Evolutionary conservation across 140 eudicot species (phyloP), one percentile per base, ranked within the genome.

Genomic region (Bidens hawaiensis): DNA sequence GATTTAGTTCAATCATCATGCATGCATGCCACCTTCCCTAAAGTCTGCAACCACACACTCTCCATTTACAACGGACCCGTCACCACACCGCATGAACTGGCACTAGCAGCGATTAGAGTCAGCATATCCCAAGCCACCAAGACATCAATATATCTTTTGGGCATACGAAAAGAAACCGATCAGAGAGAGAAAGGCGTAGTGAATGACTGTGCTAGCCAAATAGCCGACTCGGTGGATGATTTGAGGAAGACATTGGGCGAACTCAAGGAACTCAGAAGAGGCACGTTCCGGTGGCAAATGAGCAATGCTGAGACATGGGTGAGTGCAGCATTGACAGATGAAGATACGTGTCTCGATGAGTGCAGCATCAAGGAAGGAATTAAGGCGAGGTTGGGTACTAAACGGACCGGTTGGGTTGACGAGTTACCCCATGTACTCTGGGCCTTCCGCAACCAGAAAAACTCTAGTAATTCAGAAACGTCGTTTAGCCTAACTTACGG

Each of bases 231-330:
- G 9, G 76, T 89, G 26, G 86, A 85, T 19, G 85, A 89, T n/a
- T 77, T 89, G 10, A 63, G 71, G 53, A 65, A 59, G 38, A 78
- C 95, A 0, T 62, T 89, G 55, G 47, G 81, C 16, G 95, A 82
- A 64, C 72, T 89, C 7, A 79, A 79, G 77, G 79, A 77, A 34
- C 85, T 86, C 23, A 76, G 74, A 41, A 64, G 88, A 28, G 78
- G 85, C 24, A 79, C 81, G 0, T 85, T 89, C 78, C 13, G 78
- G 76, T 86, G 93, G 93, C 89, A 83, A 64, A 85, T 89, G 93
- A 86, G 89, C 69, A 86, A 89, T 60, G 95, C 72, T 8, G 81
- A 85, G 71, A 89, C 97, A 33, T 89, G 95, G 97, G 93, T 85
- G 3, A 85, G 97, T 63, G 97, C 97, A 5, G 97, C 97, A 15